Evolutionary conservation across 2,329 filamentous ascomycete genomes (phyloP).

Genomic region (Lachnellula arida): DNA sequence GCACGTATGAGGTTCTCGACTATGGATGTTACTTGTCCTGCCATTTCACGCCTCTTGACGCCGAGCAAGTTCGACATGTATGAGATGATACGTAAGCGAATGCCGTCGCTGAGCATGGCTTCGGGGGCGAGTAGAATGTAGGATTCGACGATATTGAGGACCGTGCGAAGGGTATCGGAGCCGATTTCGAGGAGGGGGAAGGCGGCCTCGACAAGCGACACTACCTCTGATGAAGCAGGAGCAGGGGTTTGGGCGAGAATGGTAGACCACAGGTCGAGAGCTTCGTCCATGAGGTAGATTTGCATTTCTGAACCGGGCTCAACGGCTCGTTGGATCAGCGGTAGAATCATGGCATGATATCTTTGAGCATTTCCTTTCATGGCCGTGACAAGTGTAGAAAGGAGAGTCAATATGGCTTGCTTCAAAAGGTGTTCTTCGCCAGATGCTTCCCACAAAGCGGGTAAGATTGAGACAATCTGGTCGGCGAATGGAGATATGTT

Average conservation of each 20-base stretch:
- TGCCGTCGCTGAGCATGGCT: conserved; percentile 55
- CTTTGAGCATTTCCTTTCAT: conserved; percentile 73
- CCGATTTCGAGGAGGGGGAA: conserved; percentile 64
- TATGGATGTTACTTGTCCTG: conserved; percentile 53
- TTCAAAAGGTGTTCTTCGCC: conserved; percentile 84
- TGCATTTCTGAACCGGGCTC: conserved; percentile 70
- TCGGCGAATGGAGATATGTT: conserved; percentile 67
- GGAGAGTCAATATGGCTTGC: conserved; percentile 82
- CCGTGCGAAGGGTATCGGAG: conserved; percentile 56
- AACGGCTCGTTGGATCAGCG: conserved; percentile 75
- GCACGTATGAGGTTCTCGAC: conserved; percentile 62
- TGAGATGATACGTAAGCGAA: conserved; percentile 45
- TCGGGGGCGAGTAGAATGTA: conserved; percentile 68
- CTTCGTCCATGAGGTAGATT: conserved; percentile 85
- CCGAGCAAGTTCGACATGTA: conserved; percentile 48
- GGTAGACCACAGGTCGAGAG: conserved; percentile 80
- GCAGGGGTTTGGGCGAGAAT: conserved; percentile 63
- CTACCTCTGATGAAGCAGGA: conserved; percentile 57
- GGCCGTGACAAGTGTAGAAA: conserved; percentile 78
- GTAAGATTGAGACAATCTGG: conserved; percentile 74
- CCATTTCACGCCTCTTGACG: conserved; percentile 52
- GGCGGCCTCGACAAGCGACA: conserved; percentile 56
- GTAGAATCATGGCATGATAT: conserved; percentile 76
- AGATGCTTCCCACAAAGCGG: conserved; percentile 77
- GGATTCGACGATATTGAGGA: conserved; percentile 61